Base-by-base conservation (phyloP, 495 filamentous ascomycete species). In the Glutinoglossum americanum region DNA sequence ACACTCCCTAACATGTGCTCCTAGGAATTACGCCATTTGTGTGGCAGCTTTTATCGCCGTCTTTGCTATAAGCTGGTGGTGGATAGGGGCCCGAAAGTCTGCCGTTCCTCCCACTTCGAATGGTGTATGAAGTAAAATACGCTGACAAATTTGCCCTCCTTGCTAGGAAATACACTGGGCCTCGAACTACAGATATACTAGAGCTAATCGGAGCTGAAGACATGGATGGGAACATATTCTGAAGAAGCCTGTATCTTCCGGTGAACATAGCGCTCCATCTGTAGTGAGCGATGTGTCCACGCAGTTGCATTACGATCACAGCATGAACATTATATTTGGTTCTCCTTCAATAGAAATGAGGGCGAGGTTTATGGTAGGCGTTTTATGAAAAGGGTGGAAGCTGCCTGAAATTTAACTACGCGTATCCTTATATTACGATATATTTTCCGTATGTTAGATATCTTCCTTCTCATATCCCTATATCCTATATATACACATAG, bases 1-100 rank as follows among this genome's bases (percentile, higher is more conserved):
- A 32, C 13, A 25, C n/a, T 33, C 30, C 9, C 47, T 49, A 15
- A 49, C 47, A 49, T 49, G n/a, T 47, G 26, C 26, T 30, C 17
- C 51, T 33, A 77, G 74, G 79, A 85, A 85, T 59, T 85, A 85
- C 62, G 82, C 78, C 1, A 72, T 83, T 55, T 79, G 71, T 56
- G 80, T 85, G 11, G 82, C 75, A n/a, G 73, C 63, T 0, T 77
- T 79, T 55, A 81, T 85, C 64, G 80, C 71, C 0, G 51, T 73
- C 0, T 82, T 84, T 68, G 74, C 78, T 13, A 57, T 84, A 56
- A 64, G 72, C 3, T 85, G 82, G 82, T 85, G 82, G 82, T 81
- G 71, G 69, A 68, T 76, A 23, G 73, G 73, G 37, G 82, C 79
- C 1, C 68, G 74, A 62, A 72, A 74, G 79, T 80, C 67, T 64